phyloP scores from a whole-genome alignment of 352 stramenopile species.

The Globisporangium emineosum region DNA sequence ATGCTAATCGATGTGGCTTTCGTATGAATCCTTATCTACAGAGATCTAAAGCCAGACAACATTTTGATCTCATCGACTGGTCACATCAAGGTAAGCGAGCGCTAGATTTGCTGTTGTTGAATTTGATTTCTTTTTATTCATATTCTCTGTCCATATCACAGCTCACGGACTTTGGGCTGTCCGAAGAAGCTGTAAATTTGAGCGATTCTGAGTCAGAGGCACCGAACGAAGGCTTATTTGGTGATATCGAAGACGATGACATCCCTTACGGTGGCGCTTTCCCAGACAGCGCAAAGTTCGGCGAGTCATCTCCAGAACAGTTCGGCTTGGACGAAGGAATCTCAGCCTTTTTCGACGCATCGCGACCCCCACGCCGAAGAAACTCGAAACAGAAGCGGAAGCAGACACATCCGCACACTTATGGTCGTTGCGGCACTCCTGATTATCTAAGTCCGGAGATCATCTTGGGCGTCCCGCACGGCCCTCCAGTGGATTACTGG shows the following conservation, averaged over 20 bases:
- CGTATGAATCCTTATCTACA: constrained; percentile 20
- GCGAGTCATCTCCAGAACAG: constrained; percentile 19
- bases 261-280: not conserved
- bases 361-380: constrained; percentile 10
- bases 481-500: constrained; percentile 86
- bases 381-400: constrained; percentile 39
- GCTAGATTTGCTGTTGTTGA: not conserved
- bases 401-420: constrained; percentile 46
- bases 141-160: constrained; percentile 18
- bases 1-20: constrained; percentile 10
- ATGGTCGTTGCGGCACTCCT: constrained; percentile 78
- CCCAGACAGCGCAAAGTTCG: not conserved
- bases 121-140: not conserved
- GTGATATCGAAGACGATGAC: constrained; percentile 15
- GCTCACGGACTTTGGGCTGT: constrained; percentile 86
- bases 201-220: constrained; percentile 40
- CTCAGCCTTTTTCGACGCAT: constrained; percentile 19
- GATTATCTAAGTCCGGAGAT: constrained; percentile 90
- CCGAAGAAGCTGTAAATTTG: constrained; percentile 66
- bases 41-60: constrained; percentile 90
- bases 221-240: constrained; percentile 18
- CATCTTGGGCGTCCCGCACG: constrained; percentile 65
- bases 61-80: constrained; percentile 86
- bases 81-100: constrained; percentile 73
- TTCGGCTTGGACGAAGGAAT: constrained; percentile 25